Conservation (phyloP, 169 alveolate species). For the Cryptosporidium bovis region DNA sequence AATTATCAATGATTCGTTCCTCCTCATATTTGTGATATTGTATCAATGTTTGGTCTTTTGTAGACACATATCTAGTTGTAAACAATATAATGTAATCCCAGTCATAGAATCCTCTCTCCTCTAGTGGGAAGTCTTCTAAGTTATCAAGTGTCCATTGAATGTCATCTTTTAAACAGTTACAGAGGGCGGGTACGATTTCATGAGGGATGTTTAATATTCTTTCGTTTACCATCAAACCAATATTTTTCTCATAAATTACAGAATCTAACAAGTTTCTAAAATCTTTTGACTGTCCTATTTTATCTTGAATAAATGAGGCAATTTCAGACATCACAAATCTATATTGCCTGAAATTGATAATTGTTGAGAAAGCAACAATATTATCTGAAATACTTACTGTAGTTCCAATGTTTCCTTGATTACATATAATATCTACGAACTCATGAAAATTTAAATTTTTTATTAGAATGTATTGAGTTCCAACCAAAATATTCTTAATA, state of each 20-base stretch:
- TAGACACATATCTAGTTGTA: slow-evolving; percentile 22
- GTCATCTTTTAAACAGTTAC: slow-evolving; percentile 46
- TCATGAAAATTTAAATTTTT: slow-evolving; percentile 31
- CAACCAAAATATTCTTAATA: slow-evolving; percentile 32
- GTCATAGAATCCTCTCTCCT: slow-evolving; percentile 38
- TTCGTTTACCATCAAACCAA: slow-evolving; percentile 48
- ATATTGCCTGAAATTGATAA: slow-evolving; percentile 51
- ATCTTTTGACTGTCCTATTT: not conserved
- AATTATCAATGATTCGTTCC: slow-evolving; percentile 28
- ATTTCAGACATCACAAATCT: slow-evolving; percentile 2
- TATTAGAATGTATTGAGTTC: slow-evolving; percentile 25
- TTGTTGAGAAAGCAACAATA: slow-evolving; percentile 52
- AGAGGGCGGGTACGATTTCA: slow-evolving; percentile 39
- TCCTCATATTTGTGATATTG: slow-evolving; percentile 47
- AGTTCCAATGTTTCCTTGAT: slow-evolving; percentile 73
- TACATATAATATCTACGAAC: slow-evolving; percentile 68
- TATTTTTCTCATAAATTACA: slow-evolving; percentile 28
- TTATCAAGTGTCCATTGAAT: slow-evolving; percentile 51
- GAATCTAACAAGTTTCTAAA: slow-evolving; percentile 44
- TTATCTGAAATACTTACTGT: slow-evolving; percentile 47
- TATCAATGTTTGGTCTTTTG: slow-evolving; percentile 3
- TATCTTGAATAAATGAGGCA: slow-evolving; percentile 1
- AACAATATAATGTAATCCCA: slow-evolving; percentile 60
- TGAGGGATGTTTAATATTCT: slow-evolving; percentile 42
- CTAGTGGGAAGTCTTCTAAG: slow-evolving; percentile 27